Evolutionary conservation across 1,284 basidiomycete species (phyloP).

Genomic region (Fistulinella staudtii): DNA sequence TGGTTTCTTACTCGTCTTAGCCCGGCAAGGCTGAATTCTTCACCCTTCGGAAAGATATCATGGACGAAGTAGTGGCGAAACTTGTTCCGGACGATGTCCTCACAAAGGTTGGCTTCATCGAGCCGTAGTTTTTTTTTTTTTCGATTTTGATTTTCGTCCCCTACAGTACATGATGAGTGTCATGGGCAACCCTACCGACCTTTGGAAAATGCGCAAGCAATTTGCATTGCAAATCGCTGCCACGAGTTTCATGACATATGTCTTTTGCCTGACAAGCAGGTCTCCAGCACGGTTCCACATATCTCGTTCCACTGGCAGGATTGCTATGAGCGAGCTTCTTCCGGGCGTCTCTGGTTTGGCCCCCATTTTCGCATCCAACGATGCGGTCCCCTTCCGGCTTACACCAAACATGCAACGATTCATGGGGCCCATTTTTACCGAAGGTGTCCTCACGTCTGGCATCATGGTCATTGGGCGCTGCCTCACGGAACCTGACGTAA

Average conservation of each 20-base stretch:
- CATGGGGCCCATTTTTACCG: constrained; percentile 84
- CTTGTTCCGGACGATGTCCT: constrained; percentile 90
- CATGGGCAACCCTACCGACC: constrained; percentile 81
- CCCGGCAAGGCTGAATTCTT: constrained; percentile 67
- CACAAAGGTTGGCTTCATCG: constrained; percentile 59
- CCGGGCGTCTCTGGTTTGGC: constrained; percentile 59
- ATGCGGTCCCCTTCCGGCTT: constrained; percentile 94
- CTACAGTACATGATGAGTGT: constrained; percentile 84
- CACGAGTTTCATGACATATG: constrained; percentile 90
- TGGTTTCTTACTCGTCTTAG: constrained; percentile 32
- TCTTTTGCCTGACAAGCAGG: constrained; percentile 83
- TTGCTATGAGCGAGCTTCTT: constrained; percentile 88
- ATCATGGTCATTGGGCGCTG: constrained; percentile 91
- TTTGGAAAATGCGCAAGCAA: constrained; percentile 98
- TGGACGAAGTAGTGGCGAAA: constrained; percentile 88
- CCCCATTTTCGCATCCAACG: constrained; percentile 74
- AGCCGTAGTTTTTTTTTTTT: neutral
- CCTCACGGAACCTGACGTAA: constrained; percentile 89
- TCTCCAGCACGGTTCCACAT: constrained; percentile 85
- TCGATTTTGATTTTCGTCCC: constrained; percentile 4
- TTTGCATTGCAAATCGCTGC: constrained; percentile 90
- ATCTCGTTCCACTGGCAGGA: constrained; percentile 83
- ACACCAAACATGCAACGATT: constrained; percentile 97
- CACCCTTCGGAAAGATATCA: constrained; percentile 81
- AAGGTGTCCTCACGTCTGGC: constrained; percentile 84